A percentile compares a stretch with the other conserved stretches of the same genome.
phyloP scores from a whole-genome alignment of 169 alveolate species.

The Plasmodium falciparum region DNA sequence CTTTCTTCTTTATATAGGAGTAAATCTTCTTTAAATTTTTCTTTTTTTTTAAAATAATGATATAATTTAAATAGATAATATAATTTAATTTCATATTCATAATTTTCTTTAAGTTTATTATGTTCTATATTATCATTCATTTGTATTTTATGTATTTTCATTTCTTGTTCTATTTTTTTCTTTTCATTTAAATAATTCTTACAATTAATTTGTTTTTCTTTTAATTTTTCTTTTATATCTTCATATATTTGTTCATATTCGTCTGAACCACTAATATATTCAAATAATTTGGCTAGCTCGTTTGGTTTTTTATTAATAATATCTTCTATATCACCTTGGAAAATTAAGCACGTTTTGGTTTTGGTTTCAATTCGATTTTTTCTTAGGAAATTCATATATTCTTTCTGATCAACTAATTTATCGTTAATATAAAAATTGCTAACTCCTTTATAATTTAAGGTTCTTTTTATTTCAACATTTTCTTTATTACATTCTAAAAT shows the following conservation, averaged over 20 bases:
- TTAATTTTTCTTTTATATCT: conserved; percentile 60
- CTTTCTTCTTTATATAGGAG: conserved; percentile 19
- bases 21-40: conserved; percentile 34
- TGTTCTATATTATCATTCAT: conserved; percentile 59
- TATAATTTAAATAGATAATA: conserved; percentile 36
- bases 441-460: conserved; percentile 85
- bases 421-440: conserved; percentile 88
- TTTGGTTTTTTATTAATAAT: conserved; percentile 89
- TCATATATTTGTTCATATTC: conserved; percentile 78
- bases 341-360: conserved; percentile 88
- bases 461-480: conserved; percentile 87
- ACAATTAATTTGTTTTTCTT: conserved; percentile 59
- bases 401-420: conserved; percentile 82
- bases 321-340: conserved; percentile 94
- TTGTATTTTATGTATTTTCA: conserved; percentile 45
- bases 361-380: conserved; percentile 81
- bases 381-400: conserved; percentile 79
- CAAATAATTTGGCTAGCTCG: conserved; percentile 91
- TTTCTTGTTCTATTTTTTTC: conserved; percentile 66
- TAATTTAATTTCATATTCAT: conserved; percentile 24
- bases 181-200: conserved; percentile 53
- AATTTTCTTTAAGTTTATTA: conserved; percentile 45
- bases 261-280: conserved; percentile 90
- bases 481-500: conserved; percentile 83
- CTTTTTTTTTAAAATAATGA: conserved; percentile 45